Percentiles rank a stretch among this genome's conserved stretches.
Evolutionary conservation across 805 yeast genomes (phyloP).

Genomic region (Candida takata): DNA sequence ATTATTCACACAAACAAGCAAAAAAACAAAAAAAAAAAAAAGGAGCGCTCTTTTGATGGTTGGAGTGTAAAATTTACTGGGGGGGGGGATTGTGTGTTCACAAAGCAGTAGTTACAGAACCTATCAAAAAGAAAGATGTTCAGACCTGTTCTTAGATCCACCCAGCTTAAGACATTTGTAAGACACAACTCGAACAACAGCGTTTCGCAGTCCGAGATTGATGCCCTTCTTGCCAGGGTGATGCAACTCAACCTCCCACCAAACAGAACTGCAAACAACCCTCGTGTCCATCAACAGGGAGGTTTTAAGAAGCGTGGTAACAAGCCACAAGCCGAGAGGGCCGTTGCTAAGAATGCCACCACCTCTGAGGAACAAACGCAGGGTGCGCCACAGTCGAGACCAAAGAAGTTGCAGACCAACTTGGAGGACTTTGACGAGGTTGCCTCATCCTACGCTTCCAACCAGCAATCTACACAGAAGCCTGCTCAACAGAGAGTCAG

Average conservation of each 20-base stretch:
- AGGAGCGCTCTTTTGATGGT: too few relatives aligned
- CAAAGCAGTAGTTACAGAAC: too few relatives aligned
- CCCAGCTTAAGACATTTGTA: neutral
- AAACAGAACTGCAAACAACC: slow-evolving; percentile 3
- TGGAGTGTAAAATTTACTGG: too few relatives aligned
- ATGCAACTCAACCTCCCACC: slow-evolving; percentile 1
- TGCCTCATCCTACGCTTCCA: slow-evolving; percentile 1
- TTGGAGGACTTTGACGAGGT: slow-evolving; percentile 1
- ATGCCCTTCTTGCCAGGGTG: slow-evolving; percentile 8
- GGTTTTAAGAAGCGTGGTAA: too few relatives aligned
- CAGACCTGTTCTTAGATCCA: neutral
- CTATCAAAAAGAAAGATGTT: neutral
- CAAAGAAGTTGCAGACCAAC: slow-evolving; percentile 1
- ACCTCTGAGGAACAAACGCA: too few relatives aligned
- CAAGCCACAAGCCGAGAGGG: too few relatives aligned
- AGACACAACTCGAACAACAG: slow-evolving; percentile 1
- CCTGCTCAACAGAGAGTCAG: slow-evolving; percentile 3
- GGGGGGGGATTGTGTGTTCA: too few relatives aligned
- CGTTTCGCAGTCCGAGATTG: slow-evolving; percentile 3
- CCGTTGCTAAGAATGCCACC: too few relatives aligned
- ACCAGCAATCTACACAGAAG: too few relatives aligned
- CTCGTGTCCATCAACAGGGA: too few relatives aligned
- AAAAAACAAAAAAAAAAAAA: too few relatives aligned
- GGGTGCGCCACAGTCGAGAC: neutral
- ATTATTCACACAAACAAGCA: too few relatives aligned